Percentiles rank a stretch among this genome's conserved stretches.
Evolutionary conservation across 2,329 filamentous ascomycete genomes (phyloP).

Genomic region (Alternaria sp.): DNA sequence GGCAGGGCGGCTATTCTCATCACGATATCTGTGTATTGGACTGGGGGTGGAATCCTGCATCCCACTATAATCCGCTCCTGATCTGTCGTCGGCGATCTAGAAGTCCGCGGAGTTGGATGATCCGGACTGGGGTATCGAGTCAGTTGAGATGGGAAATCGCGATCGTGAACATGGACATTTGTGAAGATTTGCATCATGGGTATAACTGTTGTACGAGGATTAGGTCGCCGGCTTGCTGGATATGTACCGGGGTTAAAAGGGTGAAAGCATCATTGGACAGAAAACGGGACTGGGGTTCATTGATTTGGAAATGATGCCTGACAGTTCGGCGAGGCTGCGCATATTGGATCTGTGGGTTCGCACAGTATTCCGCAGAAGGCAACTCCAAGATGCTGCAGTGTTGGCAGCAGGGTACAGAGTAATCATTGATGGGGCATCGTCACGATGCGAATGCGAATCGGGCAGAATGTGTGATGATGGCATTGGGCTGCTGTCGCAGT

Average conservation of each 20-base stretch:
- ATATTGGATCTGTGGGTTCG: conserved; percentile 4
- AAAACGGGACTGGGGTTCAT: neutral
- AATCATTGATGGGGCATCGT: neutral
- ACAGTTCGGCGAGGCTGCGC: conserved; percentile 11
- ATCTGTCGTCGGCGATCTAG: conserved; percentile 13
- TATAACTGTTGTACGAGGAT: neutral
- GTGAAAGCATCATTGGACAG: neutral
- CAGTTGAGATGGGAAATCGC: conserved; percentile 3
- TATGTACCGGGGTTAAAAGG: neutral
- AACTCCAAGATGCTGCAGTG: conserved; percentile 2
- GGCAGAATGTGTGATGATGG: neutral
- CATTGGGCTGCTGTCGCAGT: neutral
- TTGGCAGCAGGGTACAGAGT: conserved; percentile 2
- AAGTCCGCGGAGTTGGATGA: conserved; percentile 15
- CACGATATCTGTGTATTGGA: neutral
- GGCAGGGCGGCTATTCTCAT: conserved; percentile 7
- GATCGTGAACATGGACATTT: conserved; percentile 4
- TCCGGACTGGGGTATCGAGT: conserved; percentile 14
- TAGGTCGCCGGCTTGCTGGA: conserved; percentile 2
- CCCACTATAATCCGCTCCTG: neutral
- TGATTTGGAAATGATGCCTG: conserved; percentile 15
- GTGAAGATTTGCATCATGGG: neutral
- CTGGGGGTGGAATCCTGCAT: conserved; percentile 7
- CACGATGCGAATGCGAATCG: neutral
- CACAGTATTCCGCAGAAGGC: conserved; percentile 8